Evolutionary conservation across 2,329 filamentous ascomycete genomes (phyloP).

Genomic region (Cercospora citrullina): DNA sequence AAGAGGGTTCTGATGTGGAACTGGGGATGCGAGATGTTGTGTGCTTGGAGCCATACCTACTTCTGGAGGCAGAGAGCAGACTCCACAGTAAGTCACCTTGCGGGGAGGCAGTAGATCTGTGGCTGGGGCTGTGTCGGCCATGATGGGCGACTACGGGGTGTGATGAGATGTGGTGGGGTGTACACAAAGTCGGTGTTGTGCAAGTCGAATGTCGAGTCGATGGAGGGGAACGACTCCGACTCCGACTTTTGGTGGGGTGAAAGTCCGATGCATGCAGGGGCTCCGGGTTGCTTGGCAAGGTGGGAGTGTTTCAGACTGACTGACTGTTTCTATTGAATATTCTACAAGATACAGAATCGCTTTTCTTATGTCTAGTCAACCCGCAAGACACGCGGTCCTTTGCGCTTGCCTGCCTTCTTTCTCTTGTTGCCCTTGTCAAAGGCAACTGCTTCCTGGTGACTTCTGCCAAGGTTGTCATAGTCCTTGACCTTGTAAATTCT

Average conservation of each 20-base stretch:
- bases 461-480: slow-evolving; percentile 90
- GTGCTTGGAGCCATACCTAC: slow-evolving; percentile 51
- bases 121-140: slow-evolving; percentile 37
- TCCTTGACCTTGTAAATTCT: slow-evolving; percentile 99
- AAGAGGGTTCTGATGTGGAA: too few species aligned
- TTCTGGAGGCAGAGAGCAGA: slow-evolving; percentile 67
- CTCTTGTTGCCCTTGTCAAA: slow-evolving; percentile 82
- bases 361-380: slow-evolving; percentile 52
- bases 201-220: slow-evolving; percentile 4
- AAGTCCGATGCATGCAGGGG: slow-evolving; percentile 9
- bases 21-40: too few species aligned
- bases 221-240: slow-evolving; percentile 10
- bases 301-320: neutral
- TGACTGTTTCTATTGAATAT: slow-evolving; percentile 6
- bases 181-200: neutral
- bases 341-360: slow-evolving; percentile 15
- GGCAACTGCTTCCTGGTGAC: slow-evolving; percentile 68
- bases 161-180: neutral
- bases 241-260: slow-evolving; percentile 14
- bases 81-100: slow-evolving; percentile 63
- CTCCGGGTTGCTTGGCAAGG: neutral
- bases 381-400: slow-evolving; percentile 68
- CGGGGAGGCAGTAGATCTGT: slow-evolving; percentile 45
- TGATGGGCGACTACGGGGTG: slow-evolving; percentile 21
- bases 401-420: slow-evolving; percentile 73